Percentiles rank a stretch among this genome's conserved stretches.
Evolutionary conservation across 202 grass and related monocot species (phyloP).

Genomic region (Zizania palustris): DNA sequence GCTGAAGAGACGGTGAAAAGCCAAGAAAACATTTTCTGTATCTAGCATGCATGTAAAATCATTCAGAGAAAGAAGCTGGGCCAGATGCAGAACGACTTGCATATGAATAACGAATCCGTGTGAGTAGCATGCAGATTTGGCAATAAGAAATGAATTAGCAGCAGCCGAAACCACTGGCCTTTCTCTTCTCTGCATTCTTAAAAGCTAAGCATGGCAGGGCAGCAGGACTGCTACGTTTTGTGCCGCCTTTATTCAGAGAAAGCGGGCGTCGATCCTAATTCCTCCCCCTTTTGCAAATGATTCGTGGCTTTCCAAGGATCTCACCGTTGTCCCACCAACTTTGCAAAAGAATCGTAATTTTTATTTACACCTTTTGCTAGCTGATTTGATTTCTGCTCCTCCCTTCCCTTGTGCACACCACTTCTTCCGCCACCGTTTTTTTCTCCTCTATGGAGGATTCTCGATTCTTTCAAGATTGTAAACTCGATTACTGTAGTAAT

Average conservation of each 20-base stretch:
- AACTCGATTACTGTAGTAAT: too few relatives aligned
- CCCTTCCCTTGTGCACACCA: slow-evolving; percentile 26
- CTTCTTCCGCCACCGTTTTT: background rate
- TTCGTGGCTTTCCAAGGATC: slow-evolving; percentile 41
- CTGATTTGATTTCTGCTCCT: slow-evolving; percentile 7
- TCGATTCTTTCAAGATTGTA: background rate
- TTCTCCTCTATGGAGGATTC: background rate
- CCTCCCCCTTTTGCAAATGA: slow-evolving; percentile 7
- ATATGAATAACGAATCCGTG: background rate
- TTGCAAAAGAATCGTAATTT: slow-evolving; percentile 36
- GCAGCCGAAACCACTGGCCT: background rate
- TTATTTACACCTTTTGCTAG: slow-evolving; percentile 18
- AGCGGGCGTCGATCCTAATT: slow-evolving; percentile 17
- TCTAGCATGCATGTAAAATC: background rate
- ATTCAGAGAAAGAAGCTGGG: background rate
- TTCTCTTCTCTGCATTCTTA: slow-evolving; percentile 18
- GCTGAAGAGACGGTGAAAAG: background rate
- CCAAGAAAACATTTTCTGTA: background rate
- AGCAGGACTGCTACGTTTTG: too few relatives aligned
- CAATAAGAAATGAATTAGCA: background rate
- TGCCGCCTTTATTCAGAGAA: background rate
- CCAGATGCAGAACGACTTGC: background rate
- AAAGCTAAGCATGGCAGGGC: slow-evolving; percentile 41
- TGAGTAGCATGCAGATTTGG: background rate
- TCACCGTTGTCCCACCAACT: slow-evolving; percentile 15